Evolutionary conservation across 2,329 filamentous ascomycete genomes (phyloP), one percentile per base, ranked within the genome.

Genomic region (Diaporthe eres): DNA sequence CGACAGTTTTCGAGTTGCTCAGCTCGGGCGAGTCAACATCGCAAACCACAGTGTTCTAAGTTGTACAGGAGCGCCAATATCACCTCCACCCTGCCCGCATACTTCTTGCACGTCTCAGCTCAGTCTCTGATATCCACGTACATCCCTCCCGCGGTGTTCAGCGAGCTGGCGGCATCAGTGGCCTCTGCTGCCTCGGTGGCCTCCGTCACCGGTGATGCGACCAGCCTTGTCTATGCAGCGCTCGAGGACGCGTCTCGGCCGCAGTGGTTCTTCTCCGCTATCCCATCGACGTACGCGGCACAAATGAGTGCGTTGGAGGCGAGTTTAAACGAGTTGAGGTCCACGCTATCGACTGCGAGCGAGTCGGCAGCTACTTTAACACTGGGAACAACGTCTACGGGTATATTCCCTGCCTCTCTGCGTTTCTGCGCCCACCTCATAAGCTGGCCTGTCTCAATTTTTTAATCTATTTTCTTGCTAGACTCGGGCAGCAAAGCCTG

Each of bases 211-310:
- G 63, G 71, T 7, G 17, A 63, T 39, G 31, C 71, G 1, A 74
- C 53, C 2, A 63, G 51, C 9, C 71, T 76, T 10, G 15, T 74
- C 1, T 76, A 58, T 31, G 58, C 74, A 25, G 63, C 47, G 3
- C 47, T 76, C 7, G 55, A 74, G 28, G 44, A 57, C 3, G n/a
- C 31, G 0, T 61, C 74, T n/a, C 42, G n/a, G 4, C 53, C 74
- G 19, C 9, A 53, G 10, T 75, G 70, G 74, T 75, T 75, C 42
- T n/a, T 25, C 13, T 61, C 53, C 3, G 74, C 70, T n/a, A 19
- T 75, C 5, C 74, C 61, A 9, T 42, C 42, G 2, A 34, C 71
- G 0, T 65, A 70, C 15, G 34, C 63, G 1, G 17, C n/a, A 28
- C 42, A 70, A n/a, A 65, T 75, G 22, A 39, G 13, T 15, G 31